A percentile compares a stretch with the other conserved stretches of the same genome.
Evolutionary conservation across 352 stramenopile genomes (phyloP).

Genomic region (Globisporangium nodosum): DNA sequence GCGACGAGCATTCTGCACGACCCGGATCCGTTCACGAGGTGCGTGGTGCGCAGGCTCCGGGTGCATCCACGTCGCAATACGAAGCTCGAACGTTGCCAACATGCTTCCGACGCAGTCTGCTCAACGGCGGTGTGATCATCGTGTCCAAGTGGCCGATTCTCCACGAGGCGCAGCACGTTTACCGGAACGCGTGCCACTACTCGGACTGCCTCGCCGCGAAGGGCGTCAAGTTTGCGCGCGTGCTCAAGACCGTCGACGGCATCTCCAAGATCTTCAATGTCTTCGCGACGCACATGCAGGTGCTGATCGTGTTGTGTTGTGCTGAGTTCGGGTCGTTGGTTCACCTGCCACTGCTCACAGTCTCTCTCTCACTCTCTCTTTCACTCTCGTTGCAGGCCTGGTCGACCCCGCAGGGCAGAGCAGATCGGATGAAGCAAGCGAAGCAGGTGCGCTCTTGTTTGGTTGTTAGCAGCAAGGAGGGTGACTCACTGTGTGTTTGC

Average conservation of each 20-base stretch:
- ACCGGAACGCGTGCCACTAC: slow-evolving; percentile 71
- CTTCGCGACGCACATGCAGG: slow-evolving; percentile 84
- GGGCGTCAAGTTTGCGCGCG: slow-evolving; percentile 74
- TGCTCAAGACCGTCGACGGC: slow-evolving; percentile 51
- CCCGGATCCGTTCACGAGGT: slow-evolving; percentile 75
- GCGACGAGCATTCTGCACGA: slow-evolving; percentile 68
- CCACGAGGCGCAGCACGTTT: slow-evolving; percentile 73
- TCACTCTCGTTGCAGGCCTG: slow-evolving; percentile 34
- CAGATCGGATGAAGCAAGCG: slow-evolving; percentile 61
- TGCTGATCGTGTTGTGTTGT: slow-evolving; percentile 1
- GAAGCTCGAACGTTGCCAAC: not conserved
- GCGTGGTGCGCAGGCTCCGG: not conserved
- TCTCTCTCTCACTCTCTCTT: not conserved
- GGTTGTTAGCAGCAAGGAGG: not conserved
- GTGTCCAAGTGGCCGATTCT: slow-evolving; percentile 82
- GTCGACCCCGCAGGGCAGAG: slow-evolving; percentile 57
- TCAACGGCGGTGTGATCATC: slow-evolving; percentile 77
- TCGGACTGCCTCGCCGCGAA: slow-evolving; percentile 81
- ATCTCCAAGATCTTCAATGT: slow-evolving; percentile 77
- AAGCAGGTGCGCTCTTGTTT: slow-evolving; percentile 34
- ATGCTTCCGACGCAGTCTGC: slow-evolving; percentile 22
- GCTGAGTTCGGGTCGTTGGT: not conserved
- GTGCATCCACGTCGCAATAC: not conserved
- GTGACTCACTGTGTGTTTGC: not conserved
- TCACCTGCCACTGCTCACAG: not conserved